phyloP scores from a whole-genome alignment of 139 green algal species.

The Desmodesmus armatus region DNA sequence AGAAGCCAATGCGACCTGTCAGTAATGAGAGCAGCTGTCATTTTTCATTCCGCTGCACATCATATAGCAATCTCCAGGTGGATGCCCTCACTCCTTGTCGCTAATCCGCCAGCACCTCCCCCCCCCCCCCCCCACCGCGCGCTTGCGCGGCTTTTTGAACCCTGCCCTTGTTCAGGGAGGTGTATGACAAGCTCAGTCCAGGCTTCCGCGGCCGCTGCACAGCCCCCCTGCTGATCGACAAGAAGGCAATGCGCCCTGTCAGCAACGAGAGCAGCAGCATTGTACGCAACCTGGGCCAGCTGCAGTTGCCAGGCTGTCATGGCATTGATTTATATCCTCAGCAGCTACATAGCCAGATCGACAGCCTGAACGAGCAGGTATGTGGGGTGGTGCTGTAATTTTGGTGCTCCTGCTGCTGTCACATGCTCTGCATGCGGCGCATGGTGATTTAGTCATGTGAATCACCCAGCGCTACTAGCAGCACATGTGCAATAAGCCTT shows the following conservation, averaged over 20 bases:
- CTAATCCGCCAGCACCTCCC: too few relatives aligned
- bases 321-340: slow-evolving; percentile 73
- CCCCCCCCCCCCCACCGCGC: too few relatives aligned
- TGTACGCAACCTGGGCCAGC: slow-evolving; percentile 70
- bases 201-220: slow-evolving; percentile 89
- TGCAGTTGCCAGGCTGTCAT: slow-evolving; percentile 61
- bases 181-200: slow-evolving; percentile 81
- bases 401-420: too few relatives aligned
- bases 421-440: too few relatives aligned
- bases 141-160: not conserved
- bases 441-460: too few relatives aligned
- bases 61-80: too few relatives aligned
- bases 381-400: too few relatives aligned
- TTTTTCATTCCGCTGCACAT: too few relatives aligned
- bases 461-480: too few relatives aligned
- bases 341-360: slow-evolving; percentile 70
- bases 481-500: too few relatives aligned
- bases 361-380: slow-evolving; percentile 78
- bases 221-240: slow-evolving; percentile 89
- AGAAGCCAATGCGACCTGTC: slow-evolving; percentile 48
- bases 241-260: slow-evolving; percentile 48
- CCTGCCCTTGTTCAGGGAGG: slow-evolving; percentile 74
- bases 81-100: too few relatives aligned
- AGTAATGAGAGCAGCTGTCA: slow-evolving; percentile 91
- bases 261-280: slow-evolving; percentile 88